Evolutionary conservation across 2,329 filamentous ascomycete species (phyloP).

Genomic region (Venturia pyrina): DNA sequence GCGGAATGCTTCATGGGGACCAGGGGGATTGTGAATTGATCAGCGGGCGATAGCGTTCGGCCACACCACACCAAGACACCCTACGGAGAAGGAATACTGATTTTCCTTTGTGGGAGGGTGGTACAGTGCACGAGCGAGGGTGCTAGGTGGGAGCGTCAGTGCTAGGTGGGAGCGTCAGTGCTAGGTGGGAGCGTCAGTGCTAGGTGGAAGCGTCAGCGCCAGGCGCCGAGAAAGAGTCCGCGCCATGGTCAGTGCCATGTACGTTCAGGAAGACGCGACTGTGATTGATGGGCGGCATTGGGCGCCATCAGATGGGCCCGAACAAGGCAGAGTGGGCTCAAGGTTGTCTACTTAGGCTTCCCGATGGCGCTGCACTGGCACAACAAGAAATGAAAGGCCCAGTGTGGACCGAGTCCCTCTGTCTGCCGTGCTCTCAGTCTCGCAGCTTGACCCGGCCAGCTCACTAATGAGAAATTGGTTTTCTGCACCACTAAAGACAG

Average conservation of each 20-base stretch:
- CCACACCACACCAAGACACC: background rate
- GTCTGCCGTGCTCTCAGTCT: background rate
- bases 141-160: background rate
- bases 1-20: background rate
- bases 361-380: background rate
- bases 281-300: background rate
- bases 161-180: too few relatives aligned
- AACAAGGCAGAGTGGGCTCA: background rate
- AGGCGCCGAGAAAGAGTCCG: slow-evolving; percentile 6
- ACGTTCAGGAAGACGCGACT: background rate
- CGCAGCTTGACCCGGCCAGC: slow-evolving; percentile 2
- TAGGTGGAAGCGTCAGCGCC: slow-evolving; percentile 8
- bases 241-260: background rate
- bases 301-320: background rate
- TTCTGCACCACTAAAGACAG: background rate
- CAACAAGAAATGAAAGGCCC: background rate
- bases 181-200: too few relatives aligned
- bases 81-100: slow-evolving; percentile 2
- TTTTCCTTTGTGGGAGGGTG: slow-evolving; percentile 7
- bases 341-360: background rate
- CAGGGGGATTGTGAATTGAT: background rate
- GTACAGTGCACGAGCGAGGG: slow-evolving; percentile 8
- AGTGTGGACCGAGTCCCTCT: background rate
- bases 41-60: background rate
- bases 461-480: background rate